Percentiles rank a stretch among this genome's conserved stretches.
Evolutionary conservation across 108 stramenopile species (phyloP).

Genomic region (Fragilaria crotonensis): DNA sequence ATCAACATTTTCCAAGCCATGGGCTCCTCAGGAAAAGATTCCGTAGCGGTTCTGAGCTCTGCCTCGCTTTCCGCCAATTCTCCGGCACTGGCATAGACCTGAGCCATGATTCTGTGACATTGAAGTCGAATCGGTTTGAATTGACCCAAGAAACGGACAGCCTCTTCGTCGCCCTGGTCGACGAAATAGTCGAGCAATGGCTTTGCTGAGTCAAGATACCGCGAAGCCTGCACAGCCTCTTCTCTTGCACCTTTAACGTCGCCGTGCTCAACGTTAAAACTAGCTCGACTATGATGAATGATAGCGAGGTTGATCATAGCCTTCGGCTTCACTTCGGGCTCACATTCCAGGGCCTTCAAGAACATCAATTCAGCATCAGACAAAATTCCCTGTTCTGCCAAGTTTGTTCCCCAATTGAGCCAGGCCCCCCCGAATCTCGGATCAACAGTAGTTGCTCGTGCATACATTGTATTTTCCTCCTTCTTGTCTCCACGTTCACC

Average conservation of each 20-base stretch:
- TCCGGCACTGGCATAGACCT: constrained; percentile 31
- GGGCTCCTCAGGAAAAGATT: constrained; percentile 29
- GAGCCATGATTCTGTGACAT: constrained; percentile 31
- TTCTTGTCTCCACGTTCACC: constrained; percentile 32
- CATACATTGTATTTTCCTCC: constrained; percentile 44
- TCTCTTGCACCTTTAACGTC: constrained; percentile 28
- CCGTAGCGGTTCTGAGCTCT: constrained; percentile 33
- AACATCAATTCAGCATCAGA: constrained; percentile 52
- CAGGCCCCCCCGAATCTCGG: constrained; percentile 45
- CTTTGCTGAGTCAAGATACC: constrained; percentile 30
- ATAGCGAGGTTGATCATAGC: constrained; percentile 48
- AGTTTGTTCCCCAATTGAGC: constrained; percentile 45
- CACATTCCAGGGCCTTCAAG: constrained; percentile 34
- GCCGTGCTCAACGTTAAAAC: constrained; percentile 27
- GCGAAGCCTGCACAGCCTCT: constrained; percentile 15
- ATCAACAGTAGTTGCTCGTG: constrained; percentile 26
- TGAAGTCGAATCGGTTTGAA: constrained; percentile 33
- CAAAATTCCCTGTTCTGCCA: constrained; percentile 37
- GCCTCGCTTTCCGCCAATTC: constrained; percentile 35
- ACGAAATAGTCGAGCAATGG: constrained; percentile 20
- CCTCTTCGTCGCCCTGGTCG: constrained; percentile 12
- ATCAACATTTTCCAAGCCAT: constrained; percentile 37
- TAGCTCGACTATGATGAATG: constrained; percentile 30
- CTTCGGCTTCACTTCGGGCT: constrained; percentile 28
- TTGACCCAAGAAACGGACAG: constrained; percentile 19